These are phyloP conservation scores for Flaveria bidentis DNA, from an alignment of 129 eudicot species.

Conservation along the genomic window DNA sequence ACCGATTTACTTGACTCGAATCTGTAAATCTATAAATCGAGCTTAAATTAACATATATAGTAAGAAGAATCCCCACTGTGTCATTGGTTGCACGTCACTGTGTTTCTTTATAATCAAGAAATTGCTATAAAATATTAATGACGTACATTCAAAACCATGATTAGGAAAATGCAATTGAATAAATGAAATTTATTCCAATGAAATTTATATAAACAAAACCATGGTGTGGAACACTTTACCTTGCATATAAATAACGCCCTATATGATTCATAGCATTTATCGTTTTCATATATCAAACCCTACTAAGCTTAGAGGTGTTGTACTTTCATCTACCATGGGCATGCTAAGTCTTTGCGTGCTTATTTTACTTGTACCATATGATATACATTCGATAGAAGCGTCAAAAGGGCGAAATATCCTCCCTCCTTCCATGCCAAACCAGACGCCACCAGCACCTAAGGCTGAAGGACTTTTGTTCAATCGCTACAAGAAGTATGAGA, in stretches of 20 bases:
- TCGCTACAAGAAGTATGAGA: constrained; percentile 41
- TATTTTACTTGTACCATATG: constrained; percentile 23
- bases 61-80: no score
- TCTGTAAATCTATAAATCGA: no score
- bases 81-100: no score
- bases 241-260: constrained; percentile 30
- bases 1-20: no score
- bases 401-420: constrained; percentile 24
- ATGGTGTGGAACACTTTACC: constrained; percentile 61
- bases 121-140: no score
- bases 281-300: constrained; percentile 17
- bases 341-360: constrained; percentile 25
- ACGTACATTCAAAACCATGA: no score
- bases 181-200: constrained; percentile 38
- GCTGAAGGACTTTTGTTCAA: neutral
- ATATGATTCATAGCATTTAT: constrained; percentile 8
- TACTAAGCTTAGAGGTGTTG: neutral
- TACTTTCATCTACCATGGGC: constrained; percentile 2
- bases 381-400: constrained; percentile 26
- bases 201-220: constrained; percentile 27
- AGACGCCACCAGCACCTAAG: constrained; percentile 14
- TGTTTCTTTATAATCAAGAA: no score
- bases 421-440: constrained; percentile 23
- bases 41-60: no score
- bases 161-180: neutral